Conservation (phyloP, 2,329 filamentous ascomycete species). For the Blumeria hordei region DNA sequence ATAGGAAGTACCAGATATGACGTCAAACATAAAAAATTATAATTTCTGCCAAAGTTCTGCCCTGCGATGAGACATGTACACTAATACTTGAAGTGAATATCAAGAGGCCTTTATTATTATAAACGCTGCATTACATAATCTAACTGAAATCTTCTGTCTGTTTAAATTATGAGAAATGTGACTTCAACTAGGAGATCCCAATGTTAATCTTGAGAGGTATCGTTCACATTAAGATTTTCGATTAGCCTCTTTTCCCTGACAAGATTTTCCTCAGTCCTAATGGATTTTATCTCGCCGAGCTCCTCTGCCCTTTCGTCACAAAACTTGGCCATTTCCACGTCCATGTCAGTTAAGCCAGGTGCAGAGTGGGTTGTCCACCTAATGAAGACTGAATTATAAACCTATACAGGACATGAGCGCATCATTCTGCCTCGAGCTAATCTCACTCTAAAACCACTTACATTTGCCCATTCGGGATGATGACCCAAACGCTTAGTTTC, state of each 20-base stretch:
- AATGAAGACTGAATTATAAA: conserved; percentile 46
- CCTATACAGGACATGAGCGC: conserved; percentile 17
- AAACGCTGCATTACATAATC: neutral
- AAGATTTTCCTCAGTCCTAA: neutral
- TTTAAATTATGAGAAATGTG: neutral
- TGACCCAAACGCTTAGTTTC: conserved; percentile 45
- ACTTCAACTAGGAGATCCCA: neutral
- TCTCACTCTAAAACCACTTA: conserved; percentile 16
- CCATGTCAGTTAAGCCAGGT: conserved; percentile 36
- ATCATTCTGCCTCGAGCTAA: neutral
- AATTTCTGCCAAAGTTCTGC: neutral
- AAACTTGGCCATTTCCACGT: conserved; percentile 33
- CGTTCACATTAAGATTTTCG: neutral
- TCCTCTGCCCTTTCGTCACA: conserved; percentile 34
- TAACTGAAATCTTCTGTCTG: neutral
- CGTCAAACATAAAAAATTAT: neutral
- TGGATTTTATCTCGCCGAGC: conserved; percentile 23
- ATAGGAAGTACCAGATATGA: neutral
- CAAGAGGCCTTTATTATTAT: neutral
- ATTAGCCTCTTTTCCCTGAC: neutral
- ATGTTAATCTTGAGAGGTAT: neutral
- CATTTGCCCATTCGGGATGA: conserved; percentile 58
- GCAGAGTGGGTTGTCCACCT: conserved; percentile 52
- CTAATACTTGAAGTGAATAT: neutral
- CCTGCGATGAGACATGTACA: neutral